phyloP scores from a whole-genome alignment of 2,329 filamentous ascomycete genomes.

The Raffaelea ambrosiae region DNA sequence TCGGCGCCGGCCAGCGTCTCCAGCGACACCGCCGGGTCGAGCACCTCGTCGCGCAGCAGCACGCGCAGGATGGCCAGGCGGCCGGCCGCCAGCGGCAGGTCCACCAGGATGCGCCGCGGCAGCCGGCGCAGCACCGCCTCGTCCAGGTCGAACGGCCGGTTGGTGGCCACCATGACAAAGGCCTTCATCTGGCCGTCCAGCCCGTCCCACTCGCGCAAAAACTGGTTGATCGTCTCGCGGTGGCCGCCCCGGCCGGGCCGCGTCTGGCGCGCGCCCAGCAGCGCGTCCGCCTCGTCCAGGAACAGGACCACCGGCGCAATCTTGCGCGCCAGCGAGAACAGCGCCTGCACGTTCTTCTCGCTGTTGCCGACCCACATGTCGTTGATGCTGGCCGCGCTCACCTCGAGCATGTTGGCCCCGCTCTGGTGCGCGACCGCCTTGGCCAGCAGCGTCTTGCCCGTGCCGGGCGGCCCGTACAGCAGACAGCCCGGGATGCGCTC shows the following conservation, averaged over 20 bases:
- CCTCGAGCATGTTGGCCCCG: conserved; percentile 69
- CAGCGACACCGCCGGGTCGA: conserved; percentile 49
- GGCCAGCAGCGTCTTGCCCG: conserved; percentile 62
- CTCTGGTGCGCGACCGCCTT: conserved; percentile 62
- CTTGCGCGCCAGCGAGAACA: conserved; percentile 87
- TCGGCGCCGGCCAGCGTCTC: conserved; percentile 48
- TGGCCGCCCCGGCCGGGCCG: conserved; percentile 59
- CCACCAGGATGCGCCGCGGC: conserved; percentile 63
- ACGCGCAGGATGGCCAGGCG: conserved; percentile 56
- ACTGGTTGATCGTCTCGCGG: conserved; percentile 91
- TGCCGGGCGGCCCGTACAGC: conserved; percentile 81
- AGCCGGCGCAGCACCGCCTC: conserved; percentile 73
- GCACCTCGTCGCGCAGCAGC: conserved; percentile 58
- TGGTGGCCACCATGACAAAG: conserved; percentile 98
- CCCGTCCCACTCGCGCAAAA: conserved; percentile 93
- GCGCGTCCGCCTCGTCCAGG: conserved; percentile 91
- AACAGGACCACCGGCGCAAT: conserved; percentile 89
- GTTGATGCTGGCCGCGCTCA: conserved; percentile 85
- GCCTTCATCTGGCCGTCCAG: conserved; percentile 65
- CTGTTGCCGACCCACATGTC: conserved; percentile 95
- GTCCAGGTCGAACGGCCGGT: conserved; percentile 90
- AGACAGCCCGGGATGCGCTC: conserved; percentile 87
- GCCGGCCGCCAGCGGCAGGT: conserved; percentile 56
- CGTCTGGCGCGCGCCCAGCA: conserved; percentile 70
- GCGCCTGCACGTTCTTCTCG: conserved; percentile 89